These are phyloP conservation scores for Hibiscus tridactylites DNA, from an alignment of 345 rosid genomes.

Conservation along the genomic window DNA sequence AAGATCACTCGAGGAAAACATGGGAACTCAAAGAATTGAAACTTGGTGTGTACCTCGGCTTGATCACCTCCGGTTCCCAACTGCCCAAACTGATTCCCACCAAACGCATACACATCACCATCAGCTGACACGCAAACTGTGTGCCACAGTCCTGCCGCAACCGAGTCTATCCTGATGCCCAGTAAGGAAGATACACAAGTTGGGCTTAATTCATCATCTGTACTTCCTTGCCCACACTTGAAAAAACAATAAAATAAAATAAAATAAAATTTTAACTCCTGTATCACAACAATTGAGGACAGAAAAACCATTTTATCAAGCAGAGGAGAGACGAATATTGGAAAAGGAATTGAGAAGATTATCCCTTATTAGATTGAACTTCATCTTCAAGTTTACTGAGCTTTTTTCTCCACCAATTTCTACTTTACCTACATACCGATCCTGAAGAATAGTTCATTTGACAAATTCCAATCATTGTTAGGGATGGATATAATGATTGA, in stretches of 20 bases:
- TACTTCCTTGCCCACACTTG: conserved; percentile 98
- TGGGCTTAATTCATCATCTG: conserved; percentile 88
- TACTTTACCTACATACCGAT: conserved; percentile 52
- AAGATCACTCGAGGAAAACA: not conserved
- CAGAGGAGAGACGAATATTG: not conserved
- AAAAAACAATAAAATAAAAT: conserved; percentile 20
- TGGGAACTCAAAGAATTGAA: not conserved
- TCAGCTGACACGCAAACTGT: conserved; percentile 78
- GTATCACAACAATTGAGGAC: not conserved
- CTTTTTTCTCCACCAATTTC: conserved; percentile 50
- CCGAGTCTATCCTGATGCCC: conserved; percentile 67
- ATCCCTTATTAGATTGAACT: conserved; percentile 36
- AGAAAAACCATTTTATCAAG: conserved; percentile 2
- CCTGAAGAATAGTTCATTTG: conserved; percentile 29
- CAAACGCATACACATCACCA: conserved; percentile 88
- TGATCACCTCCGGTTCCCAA: conserved; percentile 95
- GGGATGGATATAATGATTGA: conserved; percentile 12
- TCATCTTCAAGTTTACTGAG: conserved; percentile 48
- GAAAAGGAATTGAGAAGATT: conserved; percentile 22
- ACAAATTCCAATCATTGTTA: conserved; percentile 8
- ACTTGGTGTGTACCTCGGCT: conserved; percentile 62
- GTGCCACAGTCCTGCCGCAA: conserved; percentile 97
- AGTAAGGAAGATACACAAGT: conserved; percentile 77
- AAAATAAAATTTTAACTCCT: conserved; percentile 11
- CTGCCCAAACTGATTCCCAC: conserved; percentile 98